These are phyloP conservation scores for Sporothrix euskadiensis DNA, from an alignment of 2,329 filamentous ascomycete genomes.

Conservation along the genomic window DNA sequence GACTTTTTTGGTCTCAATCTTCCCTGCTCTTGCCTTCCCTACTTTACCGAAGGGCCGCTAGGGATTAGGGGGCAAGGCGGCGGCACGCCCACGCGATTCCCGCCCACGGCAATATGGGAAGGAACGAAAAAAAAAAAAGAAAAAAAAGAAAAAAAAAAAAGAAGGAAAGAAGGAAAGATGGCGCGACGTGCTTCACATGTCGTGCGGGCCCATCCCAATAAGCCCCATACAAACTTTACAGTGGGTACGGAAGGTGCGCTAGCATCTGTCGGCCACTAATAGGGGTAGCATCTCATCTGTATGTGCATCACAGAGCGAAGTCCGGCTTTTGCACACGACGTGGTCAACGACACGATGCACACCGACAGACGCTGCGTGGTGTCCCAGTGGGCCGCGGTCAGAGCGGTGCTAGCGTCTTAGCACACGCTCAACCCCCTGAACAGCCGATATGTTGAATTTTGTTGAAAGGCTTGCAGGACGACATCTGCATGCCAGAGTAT, in stretches of 20 bases:
- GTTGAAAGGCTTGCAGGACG: not conserved
- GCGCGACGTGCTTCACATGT: constrained; percentile 14
- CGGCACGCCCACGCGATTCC: constrained; percentile 2
- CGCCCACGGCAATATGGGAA: not conserved
- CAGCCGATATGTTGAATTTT: not conserved
- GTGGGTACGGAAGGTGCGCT: constrained; percentile 14
- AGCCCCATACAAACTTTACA: not conserved
- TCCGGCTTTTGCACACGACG: not conserved
- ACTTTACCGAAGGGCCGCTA: constrained; percentile 23
- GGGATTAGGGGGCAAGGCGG: constrained; percentile 20
- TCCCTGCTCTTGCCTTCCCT: constrained; percentile 29
- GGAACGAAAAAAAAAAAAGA: not conserved
- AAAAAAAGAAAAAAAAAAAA: not conserved
- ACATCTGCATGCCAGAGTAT: not conserved
- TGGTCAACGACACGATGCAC: not conserved
- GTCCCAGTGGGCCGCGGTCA: constrained; percentile 8
- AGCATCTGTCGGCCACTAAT: not conserved
- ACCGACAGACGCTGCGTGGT: not conserved
- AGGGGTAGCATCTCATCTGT: not conserved
- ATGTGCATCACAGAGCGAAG: not conserved
- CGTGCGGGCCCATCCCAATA: not conserved
- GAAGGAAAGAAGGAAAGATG: not conserved
- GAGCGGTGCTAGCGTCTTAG: constrained; percentile 7
- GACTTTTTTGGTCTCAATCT: constrained; percentile 25
- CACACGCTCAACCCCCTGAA: not conserved